These are phyloP conservation scores for Thuja plicata DNA, from an alignment of 83 land plant species.

Conservation along the genomic window DNA sequence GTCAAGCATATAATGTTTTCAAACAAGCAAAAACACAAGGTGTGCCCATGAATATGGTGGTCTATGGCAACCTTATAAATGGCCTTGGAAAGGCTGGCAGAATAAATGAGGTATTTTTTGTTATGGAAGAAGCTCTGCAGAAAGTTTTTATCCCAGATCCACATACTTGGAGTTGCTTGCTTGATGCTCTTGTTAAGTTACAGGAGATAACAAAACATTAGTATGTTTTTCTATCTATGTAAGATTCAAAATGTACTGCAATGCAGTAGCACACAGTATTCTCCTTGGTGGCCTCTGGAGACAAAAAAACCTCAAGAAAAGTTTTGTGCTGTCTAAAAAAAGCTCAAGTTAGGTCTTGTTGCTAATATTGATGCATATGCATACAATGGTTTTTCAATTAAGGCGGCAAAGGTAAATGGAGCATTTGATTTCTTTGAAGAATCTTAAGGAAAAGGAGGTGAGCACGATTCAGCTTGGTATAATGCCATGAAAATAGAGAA, in stretches of 20 bases:
- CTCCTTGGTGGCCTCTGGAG: constrained; percentile 64
- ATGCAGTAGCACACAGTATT: constrained; percentile 54
- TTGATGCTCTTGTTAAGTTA: constrained; percentile 66
- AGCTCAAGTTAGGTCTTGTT: constrained; percentile 29
- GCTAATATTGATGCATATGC: constrained; percentile 53
- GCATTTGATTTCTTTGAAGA: constrained; percentile 49
- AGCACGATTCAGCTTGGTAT: constrained; percentile 56
- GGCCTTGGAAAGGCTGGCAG: constrained; percentile 72
- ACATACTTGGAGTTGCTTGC: constrained; percentile 63
- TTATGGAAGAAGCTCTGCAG: constrained; percentile 70
- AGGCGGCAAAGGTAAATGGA: constrained; percentile 53
- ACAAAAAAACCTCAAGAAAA: constrained; percentile 50
- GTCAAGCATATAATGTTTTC: constrained; percentile 70
- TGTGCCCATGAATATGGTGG: constrained; percentile 40
- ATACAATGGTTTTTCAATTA: constrained; percentile 25
- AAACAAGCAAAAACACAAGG: constrained; percentile 67
- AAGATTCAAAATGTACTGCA: constrained; percentile 53
- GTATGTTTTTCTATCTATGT: constrained; percentile 54
- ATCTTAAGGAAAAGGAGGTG: constrained; percentile 50
- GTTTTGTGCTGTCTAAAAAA: constrained; percentile 61
- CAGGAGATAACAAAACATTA: constrained; percentile 55
- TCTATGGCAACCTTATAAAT: constrained; percentile 64
- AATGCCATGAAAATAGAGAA: constrained; percentile 43
- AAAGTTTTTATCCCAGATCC: constrained; percentile 57
- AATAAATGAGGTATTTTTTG: constrained; percentile 64